These are phyloP conservation scores for Colletotrichum sp. DNA, from an alignment of 2,329 filamentous ascomycete genomes.

Conservation along the genomic window DNA sequence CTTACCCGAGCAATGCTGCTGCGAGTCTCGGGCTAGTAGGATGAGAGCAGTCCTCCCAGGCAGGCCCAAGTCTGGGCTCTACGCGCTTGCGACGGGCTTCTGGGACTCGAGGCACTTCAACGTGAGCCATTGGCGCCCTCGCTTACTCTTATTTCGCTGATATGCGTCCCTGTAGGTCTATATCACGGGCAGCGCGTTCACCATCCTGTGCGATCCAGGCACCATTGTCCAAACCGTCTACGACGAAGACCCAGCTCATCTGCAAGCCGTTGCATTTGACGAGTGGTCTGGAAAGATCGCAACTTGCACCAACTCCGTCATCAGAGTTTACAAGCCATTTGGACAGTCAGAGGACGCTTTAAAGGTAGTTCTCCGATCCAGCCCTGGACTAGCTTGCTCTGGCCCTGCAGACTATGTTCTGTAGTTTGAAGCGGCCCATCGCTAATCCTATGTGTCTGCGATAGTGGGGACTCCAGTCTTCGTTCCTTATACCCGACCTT, in stretches of 20 bases:
- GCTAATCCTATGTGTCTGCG: not conserved
- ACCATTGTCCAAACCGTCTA: constrained; percentile 89
- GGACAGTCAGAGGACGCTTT: constrained; percentile 72
- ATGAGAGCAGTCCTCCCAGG: constrained; percentile 84
- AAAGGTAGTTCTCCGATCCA: constrained; percentile 61
- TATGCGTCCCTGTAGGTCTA: constrained; percentile 66
- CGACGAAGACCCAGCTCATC: constrained; percentile 70
- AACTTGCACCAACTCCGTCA: constrained; percentile 67
- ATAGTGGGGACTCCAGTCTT: constrained; percentile 70
- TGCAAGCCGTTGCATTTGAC: constrained; percentile 83
- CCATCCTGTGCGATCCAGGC: constrained; percentile 78
- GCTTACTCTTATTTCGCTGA: constrained; percentile 15
- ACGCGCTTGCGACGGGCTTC: constrained; percentile 75
- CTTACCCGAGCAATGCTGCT: constrained; percentile 7
- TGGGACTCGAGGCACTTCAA: constrained; percentile 77
- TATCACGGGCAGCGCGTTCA: constrained; percentile 85
- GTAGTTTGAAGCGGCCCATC: not conserved
- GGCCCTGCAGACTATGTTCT: not conserved
- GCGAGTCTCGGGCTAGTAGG: constrained; percentile 40
- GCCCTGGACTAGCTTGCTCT: not conserved
- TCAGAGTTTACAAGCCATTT: constrained; percentile 82
- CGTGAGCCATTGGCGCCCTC: constrained; percentile 50
- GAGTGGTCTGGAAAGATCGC: constrained; percentile 86
- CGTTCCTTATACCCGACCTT: constrained; percentile 50
- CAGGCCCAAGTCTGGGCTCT: constrained; percentile 77